These are phyloP conservation scores for Pestalotiopsis sp. DNA, from an alignment of 2,329 filamentous ascomycete species.

Conservation along the genomic window DNA sequence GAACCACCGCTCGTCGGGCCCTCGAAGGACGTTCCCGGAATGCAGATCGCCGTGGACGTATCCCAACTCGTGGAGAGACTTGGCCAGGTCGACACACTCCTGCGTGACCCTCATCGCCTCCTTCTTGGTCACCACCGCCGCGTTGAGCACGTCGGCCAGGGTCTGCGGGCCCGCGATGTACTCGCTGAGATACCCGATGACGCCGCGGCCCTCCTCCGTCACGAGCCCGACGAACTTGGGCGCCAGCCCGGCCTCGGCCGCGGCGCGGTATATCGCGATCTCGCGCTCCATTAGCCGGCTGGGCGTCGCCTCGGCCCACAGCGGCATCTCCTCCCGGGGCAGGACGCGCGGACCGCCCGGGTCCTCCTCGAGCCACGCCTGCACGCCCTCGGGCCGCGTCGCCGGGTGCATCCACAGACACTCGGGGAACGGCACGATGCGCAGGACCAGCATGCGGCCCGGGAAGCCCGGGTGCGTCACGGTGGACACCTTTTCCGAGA, in stretches of 20 bases:
- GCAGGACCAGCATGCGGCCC: background rate
- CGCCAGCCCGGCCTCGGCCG: background rate
- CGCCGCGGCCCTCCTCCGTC: background rate
- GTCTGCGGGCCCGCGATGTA: background rate
- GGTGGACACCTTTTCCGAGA: background rate
- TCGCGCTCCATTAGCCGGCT: background rate
- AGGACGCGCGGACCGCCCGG: background rate
- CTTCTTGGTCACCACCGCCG: background rate
- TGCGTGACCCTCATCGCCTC: background rate
- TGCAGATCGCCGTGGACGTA: background rate
- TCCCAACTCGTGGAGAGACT: background rate
- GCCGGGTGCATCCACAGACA: background rate
- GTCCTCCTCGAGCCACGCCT: background rate
- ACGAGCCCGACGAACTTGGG: background rate
- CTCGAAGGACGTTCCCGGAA: background rate
- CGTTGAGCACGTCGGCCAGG: background rate
- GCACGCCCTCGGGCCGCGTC: background rate
- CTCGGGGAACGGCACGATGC: conserved; percentile 3
- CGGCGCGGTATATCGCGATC: background rate
- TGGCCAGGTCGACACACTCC: background rate
- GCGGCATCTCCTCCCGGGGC: too few relatives aligned
- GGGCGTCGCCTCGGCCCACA: background rate
- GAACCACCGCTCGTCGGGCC: background rate
- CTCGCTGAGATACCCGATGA: background rate
- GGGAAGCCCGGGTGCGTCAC: background rate